Evolutionary conservation across 495 filamentous ascomycete genomes (phyloP).

Genomic region (Penicillium roqueforti): DNA sequence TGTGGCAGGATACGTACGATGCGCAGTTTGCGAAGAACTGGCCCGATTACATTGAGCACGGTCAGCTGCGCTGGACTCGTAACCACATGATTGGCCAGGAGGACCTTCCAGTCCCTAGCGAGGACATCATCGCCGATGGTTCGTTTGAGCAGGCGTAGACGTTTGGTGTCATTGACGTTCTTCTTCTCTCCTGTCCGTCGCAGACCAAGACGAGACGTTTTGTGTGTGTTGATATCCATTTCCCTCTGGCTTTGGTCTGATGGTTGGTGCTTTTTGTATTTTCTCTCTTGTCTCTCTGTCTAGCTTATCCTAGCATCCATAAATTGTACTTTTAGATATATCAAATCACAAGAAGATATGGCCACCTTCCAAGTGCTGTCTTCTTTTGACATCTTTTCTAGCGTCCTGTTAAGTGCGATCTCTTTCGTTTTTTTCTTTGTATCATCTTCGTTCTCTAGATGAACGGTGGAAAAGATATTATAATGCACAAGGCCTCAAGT

Average conservation of each 20-base stretch:
- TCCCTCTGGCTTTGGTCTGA: slow-evolving; percentile 13
- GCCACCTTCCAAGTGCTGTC: not conserved
- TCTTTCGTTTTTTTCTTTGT: not conserved
- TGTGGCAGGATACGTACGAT: slow-evolving; percentile 67
- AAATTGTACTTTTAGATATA: slow-evolving; percentile 60
- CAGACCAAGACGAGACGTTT: slow-evolving; percentile 9
- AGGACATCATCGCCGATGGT: slow-evolving; percentile 37
- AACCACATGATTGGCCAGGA: slow-evolving; percentile 39
- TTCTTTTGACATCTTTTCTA: not conserved
- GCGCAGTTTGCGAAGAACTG: slow-evolving; percentile 62
- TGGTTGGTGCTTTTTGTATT: slow-evolving; percentile 19
- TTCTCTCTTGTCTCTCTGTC: slow-evolving; percentile 16
- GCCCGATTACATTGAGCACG: slow-evolving; percentile 66
- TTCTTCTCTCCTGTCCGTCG: not conserved
- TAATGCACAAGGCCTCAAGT: not conserved
- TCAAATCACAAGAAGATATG: slow-evolving; percentile 19
- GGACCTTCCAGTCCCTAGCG: slow-evolving; percentile 10
- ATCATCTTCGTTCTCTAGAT: not conserved
- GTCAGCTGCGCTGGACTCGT: slow-evolving; percentile 36
- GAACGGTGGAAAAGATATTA: no score
- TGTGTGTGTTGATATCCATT: slow-evolving; percentile 16
- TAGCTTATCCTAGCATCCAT: slow-evolving; percentile 19
- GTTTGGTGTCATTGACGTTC: not conserved
- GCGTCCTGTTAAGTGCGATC: not conserved
- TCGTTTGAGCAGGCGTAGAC: slow-evolving; percentile 42